phyloP scores from a whole-genome alignment of 1,139 yeast species.

The Pichia kudriavzevii region DNA sequence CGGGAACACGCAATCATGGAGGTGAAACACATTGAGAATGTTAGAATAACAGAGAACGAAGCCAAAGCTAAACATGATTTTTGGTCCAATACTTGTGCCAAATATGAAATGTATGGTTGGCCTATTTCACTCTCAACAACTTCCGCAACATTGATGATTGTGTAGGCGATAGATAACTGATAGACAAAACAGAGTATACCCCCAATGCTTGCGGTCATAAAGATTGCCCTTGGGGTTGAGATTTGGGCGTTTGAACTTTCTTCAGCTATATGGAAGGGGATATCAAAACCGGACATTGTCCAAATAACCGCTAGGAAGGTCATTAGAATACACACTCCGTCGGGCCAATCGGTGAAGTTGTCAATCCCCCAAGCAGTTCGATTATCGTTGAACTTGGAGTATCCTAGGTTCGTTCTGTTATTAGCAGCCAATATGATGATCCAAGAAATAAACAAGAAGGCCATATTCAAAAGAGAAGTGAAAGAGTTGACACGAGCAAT shows the following conservation, averaged over 20 bases:
- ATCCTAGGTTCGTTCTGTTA: conserved; percentile 31
- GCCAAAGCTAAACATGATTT: conserved; percentile 46
- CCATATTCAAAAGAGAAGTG: conserved; percentile 46
- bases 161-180: conserved; percentile 60
- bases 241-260: conserved; percentile 55
- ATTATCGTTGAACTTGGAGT: conserved; percentile 44
- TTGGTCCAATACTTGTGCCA: conserved; percentile 43
- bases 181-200: conserved; percentile 56
- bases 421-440: conserved; percentile 53
- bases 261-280: conserved; percentile 68
- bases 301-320: conserved; percentile 61
- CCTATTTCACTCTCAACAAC: conserved; percentile 50
- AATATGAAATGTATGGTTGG: conserved; percentile 57
- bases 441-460: conserved; percentile 48
- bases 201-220: conserved; percentile 54
- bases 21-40: conserved; percentile 64
- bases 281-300: conserved; percentile 73
- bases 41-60: conserved; percentile 51
- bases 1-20: conserved; percentile 66
- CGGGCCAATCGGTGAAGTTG: conserved; percentile 62
- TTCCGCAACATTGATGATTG: conserved; percentile 44
- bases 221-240: conserved; percentile 60
- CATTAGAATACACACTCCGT: conserved; percentile 54
- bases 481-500: conserved; percentile 47
- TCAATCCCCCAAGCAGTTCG: conserved; percentile 49